A percentile compares a stretch with the other conserved stretches of the same genome.
phyloP scores from a whole-genome alignment of 331 rosid genomes.

The Saraca asoca region DNA sequence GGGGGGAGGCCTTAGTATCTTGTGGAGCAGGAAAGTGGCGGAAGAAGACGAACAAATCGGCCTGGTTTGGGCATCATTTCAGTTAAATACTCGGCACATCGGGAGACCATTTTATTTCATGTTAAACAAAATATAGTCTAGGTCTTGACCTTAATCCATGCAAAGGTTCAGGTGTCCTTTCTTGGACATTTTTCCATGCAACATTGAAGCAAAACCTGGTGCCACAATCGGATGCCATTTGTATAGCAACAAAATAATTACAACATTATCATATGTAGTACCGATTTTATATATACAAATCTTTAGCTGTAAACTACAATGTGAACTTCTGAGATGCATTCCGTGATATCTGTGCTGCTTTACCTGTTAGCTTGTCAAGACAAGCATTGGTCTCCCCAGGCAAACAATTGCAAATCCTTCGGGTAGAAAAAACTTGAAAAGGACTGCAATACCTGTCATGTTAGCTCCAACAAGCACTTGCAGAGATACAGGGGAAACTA shows the following conservation, averaged over 20 bases:
- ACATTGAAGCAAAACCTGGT: background rate
- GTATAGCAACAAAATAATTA: slow-evolving; percentile 8
- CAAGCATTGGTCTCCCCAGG: slow-evolving; percentile 27
- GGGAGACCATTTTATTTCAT: too few relatives aligned
- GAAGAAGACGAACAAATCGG: background rate
- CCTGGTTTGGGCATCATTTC: background rate
- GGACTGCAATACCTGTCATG: slow-evolving; percentile 32
- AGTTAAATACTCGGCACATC: too few relatives aligned
- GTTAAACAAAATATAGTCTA: too few relatives aligned
- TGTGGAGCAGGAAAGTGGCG: too few relatives aligned
- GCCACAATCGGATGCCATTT: slow-evolving; percentile 3
- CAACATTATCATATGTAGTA: background rate
- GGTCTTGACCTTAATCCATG: too few relatives aligned
- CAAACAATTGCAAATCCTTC: slow-evolving; percentile 33
- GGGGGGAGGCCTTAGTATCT: background rate
- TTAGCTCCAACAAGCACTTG: slow-evolving; percentile 27
- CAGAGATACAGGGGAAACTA: slow-evolving; percentile 10
- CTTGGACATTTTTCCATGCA: too few relatives aligned
- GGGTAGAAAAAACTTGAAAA: slow-evolving; percentile 18
- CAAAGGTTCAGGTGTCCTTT: too few relatives aligned
- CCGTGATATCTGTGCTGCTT: slow-evolving; percentile 16
- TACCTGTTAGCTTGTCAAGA: background rate
- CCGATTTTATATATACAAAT: slow-evolving; percentile 3
- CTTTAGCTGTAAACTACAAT: background rate
- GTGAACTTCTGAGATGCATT: slow-evolving; percentile 20